Evolutionary conservation across 306 rosid species (phyloP).

Genomic region (Malus sieversii): DNA sequence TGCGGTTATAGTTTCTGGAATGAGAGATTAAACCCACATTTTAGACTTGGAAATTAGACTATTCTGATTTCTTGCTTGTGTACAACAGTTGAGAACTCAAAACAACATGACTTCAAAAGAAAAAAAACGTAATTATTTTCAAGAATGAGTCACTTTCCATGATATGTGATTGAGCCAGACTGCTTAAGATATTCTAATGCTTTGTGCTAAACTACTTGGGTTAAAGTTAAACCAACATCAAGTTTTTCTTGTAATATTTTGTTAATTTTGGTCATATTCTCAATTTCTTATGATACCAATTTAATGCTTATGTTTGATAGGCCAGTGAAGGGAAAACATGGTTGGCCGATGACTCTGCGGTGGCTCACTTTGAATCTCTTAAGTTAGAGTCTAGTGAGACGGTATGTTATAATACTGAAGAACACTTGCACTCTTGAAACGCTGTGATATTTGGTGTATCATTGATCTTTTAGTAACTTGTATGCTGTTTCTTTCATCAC

Average conservation of each 20-base stretch:
- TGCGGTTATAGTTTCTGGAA: background rate
- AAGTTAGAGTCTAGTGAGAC: conserved; percentile 52
- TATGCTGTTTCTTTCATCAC: conserved; percentile 8
- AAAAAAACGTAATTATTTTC: background rate
- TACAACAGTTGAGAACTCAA: background rate
- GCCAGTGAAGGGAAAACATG: conserved; percentile 52
- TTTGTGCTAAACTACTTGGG: background rate
- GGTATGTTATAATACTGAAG: conserved; percentile 34
- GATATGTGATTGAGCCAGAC: background rate
- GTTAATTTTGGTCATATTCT: background rate
- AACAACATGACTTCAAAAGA: background rate
- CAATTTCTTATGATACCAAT: background rate
- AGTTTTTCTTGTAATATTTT: background rate
- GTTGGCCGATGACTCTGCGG: conserved; percentile 63
- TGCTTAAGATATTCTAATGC: background rate
- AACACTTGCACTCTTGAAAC: conserved; percentile 3
- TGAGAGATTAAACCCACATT: background rate
- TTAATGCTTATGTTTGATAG: conserved; percentile 33
- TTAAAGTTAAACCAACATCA: background rate
- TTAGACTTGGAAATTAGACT: background rate
- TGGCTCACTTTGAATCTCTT: conserved; percentile 81
- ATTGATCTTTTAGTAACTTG: conserved; percentile 16
- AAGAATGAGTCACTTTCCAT: background rate
- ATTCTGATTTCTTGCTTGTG: background rate
- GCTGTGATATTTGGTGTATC: conserved; percentile 13